These are phyloP conservation scores for Cochlearia excelsa DNA, from an alignment of 345 rosid genomes.

Conservation along the genomic window DNA sequence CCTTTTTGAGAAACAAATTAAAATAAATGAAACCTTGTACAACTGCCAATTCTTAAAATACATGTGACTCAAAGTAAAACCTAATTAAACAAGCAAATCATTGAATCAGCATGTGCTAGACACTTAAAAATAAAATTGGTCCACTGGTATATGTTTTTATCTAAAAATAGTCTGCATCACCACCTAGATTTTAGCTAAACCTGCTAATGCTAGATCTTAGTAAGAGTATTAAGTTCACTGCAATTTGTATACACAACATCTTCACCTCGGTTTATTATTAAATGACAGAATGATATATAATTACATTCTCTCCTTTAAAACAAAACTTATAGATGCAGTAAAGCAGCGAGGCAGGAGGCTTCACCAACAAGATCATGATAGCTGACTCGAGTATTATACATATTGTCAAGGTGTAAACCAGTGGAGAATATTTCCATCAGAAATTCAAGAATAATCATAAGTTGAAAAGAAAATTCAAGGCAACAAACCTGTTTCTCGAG, in stretches of 20 bases:
- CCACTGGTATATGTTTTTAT: not conserved
- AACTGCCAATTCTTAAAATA: constrained; percentile 7
- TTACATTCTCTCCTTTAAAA: constrained; percentile 1
- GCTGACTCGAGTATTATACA: constrained; percentile 2
- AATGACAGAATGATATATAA: not conserved
- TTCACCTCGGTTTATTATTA: not conserved
- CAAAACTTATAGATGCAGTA: constrained; percentile 1
- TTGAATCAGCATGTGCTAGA: constrained; percentile 7
- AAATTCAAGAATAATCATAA: constrained; percentile 2
- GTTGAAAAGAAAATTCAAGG: constrained; percentile 6
- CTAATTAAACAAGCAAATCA: constrained; percentile 1
- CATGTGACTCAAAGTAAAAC: constrained; percentile 6
- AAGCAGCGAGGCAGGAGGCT: constrained; percentile 15
- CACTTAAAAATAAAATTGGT: not conserved
- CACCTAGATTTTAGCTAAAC: not conserved
- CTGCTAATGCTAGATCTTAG: not conserved
- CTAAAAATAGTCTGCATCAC: constrained; percentile 7
- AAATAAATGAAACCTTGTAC: constrained; percentile 27
- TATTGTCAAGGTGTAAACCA: constrained; percentile 7
- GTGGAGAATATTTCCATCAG: not conserved
- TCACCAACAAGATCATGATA: constrained; percentile 4
- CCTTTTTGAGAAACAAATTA: constrained; percentile 47
- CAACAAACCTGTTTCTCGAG: constrained; percentile 89
- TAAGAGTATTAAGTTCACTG: constrained; percentile 1
- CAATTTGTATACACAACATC: constrained; percentile 2